Evolutionary conservation across 78 protist genomes (phyloP), one percentile per base, ranked within the genome.

Genomic region (Dictyostelium brefeldianum): DNA sequence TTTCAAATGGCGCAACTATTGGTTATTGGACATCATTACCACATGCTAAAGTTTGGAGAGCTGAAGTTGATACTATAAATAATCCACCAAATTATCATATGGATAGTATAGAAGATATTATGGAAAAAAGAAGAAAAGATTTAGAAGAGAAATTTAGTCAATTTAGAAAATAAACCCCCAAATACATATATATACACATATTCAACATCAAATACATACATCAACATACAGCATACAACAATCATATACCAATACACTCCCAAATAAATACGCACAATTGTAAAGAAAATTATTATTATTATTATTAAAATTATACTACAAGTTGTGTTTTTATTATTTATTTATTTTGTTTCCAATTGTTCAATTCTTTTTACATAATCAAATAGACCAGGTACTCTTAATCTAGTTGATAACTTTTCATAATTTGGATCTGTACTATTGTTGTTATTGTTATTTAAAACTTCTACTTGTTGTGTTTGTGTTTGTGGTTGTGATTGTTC

Each of bases 1-100:
- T 64, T 5, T 53, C 91, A 53, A 83, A 83, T 73, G 91, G 91
- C 73, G 91, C 91, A 18, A 83, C 91, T 4, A 41, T 83, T 14
- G 12, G 22, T 9, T n/a, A 71, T 12, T 46, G 31, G 29, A 83
- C 91, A 15, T 51, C 82, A 56, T 29, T 83, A 4, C 91, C 91
- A 53, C 41, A 54, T 18, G 81, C 79, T 18, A 22, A 25, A 15
- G 14, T 59, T 22, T 83, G 91, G 91, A 83, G 91, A 83, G 31
- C 81, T 51, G 51, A 75, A 9, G 5, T 41, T 4, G 91, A 83
- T 46, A 46, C 4, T 25, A 54, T 73, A 27, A 22, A 10, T 18
- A 36, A 50, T 43, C 56, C 80, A 41, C 91, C 91, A 51, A 81
- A 56, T 1, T 73, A 25, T 14, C 41, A n/a, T 1, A 41, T 83